Base-by-base conservation (phyloP, 768 basidiomycete genomes). In the Xerocomellus intermedius region DNA sequence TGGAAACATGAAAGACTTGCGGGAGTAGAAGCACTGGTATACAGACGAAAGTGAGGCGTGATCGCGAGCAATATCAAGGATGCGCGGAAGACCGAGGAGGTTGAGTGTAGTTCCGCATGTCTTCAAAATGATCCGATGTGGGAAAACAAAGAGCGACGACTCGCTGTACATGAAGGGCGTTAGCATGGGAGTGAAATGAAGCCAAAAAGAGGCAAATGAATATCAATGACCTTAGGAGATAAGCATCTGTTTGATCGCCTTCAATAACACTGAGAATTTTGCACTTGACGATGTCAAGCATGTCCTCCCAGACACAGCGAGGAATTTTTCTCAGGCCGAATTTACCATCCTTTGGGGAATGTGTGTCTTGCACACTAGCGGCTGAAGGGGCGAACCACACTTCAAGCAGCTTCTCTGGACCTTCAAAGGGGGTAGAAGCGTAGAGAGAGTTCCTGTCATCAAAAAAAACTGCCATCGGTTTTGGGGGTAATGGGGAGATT, bases 1-100 rank as follows among this genome's bases (percentile, higher is more conserved):
- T 8, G 97, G 97, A 73, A 98, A 99, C 90, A 98, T 98, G 82
- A 98, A 99, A 8, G 90, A 89, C 74, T 98, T 99, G 63, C 96
- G 87, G 39, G 94, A 97, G 76, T 98, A 99, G 79, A 98, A 99
- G 73, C 91, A 94, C 57, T 93, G 84, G 72, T 93, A 83, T 32
- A 98, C 91, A 33, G 81, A 78, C 24, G 76, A 76, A 56, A 93
- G 73, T 47, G 81, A 78, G 12, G 87, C 89, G 37, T 87, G 75
- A 8, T 78, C 75, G 35, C 82, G 78, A 2, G 97, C 97, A 67
- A 98, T 96, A 64, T 94, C 87, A 56, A 99, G 89, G 64, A 99
- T 96, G 54, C 93, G 85, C 21, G 94, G 92, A 48, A 99, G 81
- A 13, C 97, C 97, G 58, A 96, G 81, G 46, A 99, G 87, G 75